Base-by-base conservation (phyloP, 176 grass and related monocot species). In the Microstegium vimineum region DNA sequence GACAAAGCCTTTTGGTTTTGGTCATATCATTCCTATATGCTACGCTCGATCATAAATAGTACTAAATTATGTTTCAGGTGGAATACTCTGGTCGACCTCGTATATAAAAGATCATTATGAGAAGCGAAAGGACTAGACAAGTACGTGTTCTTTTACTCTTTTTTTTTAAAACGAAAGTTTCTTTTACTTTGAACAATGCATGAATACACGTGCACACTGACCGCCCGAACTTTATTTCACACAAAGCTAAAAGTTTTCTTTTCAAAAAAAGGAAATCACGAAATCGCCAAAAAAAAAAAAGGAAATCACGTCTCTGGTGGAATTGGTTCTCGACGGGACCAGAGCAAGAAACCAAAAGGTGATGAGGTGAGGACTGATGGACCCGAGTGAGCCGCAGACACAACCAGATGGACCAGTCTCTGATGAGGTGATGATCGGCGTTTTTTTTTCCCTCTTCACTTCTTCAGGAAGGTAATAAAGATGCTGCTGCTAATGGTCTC, bases 261-360 rank as follows among this genome's bases (percentile, higher is more conserved):
- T 12, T 2, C 0, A 59, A 2, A 30, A 15, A 11, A 13, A 0
- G 33, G n/a, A n/a, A n/a, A n/a, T n/a, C n/a, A n/a, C n/a, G n/a
- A n/a, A n/a, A n/a, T n/a, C n/a, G n/a, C n/a, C n/a, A n/a, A n/a
- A n/a, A n/a, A n/a, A n/a, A 42, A 42, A 42, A 42, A 37, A 37
- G 3, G 35, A 10, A 7, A 8, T 20, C 42, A 18, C 0, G 0
- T 51, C 9, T 51, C 5, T 27, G 17, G 36, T 31, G 56, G 15
- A 63, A 42, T 43, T 3, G 28, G 27, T 70, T 20, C 23, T 70
- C 38, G 8, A 35, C 8, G 46, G 5, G 16, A 49, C 5, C 16
- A 49, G 46, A 49, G 46, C 46, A 31, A 30, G 5, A 25, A 18
- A 10, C 46, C 51, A 36, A 68, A 54, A 32, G 23, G 46, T 6